Evolutionary conservation across 331 rosid species (phyloP).

Genomic region (Quercus tomentella): DNA sequence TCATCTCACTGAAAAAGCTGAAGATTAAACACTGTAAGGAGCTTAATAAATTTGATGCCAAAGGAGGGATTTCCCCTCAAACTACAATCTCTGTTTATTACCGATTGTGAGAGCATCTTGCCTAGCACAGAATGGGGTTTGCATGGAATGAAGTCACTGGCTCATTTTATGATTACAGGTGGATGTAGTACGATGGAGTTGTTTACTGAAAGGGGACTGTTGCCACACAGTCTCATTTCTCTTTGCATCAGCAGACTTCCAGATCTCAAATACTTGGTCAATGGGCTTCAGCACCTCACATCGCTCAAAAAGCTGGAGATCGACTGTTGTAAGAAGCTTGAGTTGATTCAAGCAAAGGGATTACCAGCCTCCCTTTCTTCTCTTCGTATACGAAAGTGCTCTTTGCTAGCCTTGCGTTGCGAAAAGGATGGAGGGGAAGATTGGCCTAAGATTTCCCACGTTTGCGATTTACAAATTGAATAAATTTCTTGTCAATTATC

Average conservation of each 20-base stretch:
- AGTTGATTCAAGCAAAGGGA: slow-evolving; percentile 5
- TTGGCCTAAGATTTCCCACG: too few relatives aligned
- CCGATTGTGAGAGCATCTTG: too few relatives aligned
- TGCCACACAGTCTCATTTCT: not conserved
- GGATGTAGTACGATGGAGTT: too few relatives aligned
- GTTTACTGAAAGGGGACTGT: too few relatives aligned
- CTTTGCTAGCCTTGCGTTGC: too few relatives aligned
- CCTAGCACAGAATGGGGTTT: slow-evolving; percentile 12
- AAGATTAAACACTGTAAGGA: slow-evolving; percentile 21
- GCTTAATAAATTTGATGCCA: slow-evolving; percentile 11
- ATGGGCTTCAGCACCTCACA: slow-evolving; percentile 12
- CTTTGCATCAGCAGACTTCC: slow-evolving; percentile 12
- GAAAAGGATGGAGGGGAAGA: too few relatives aligned
- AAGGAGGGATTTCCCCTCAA: not conserved
- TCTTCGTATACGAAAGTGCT: too few relatives aligned
- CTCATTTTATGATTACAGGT: too few relatives aligned
- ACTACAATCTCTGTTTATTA: not conserved
- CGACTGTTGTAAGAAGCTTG: slow-evolving; percentile 16
- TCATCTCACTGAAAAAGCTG: slow-evolving; percentile 1
- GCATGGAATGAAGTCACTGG: slow-evolving; percentile 3
- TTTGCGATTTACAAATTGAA: too few relatives aligned
- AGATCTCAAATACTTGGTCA: slow-evolving; percentile 4
- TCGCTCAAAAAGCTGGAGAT: slow-evolving; percentile 17
- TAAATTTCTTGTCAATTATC: too few relatives aligned
- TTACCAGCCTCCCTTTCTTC: not conserved